Percentiles rank a stretch among this genome's conserved stretches.
Evolutionary conservation across 257 asterid species (phyloP).

Genomic region (Nicotiana benthamiana): DNA sequence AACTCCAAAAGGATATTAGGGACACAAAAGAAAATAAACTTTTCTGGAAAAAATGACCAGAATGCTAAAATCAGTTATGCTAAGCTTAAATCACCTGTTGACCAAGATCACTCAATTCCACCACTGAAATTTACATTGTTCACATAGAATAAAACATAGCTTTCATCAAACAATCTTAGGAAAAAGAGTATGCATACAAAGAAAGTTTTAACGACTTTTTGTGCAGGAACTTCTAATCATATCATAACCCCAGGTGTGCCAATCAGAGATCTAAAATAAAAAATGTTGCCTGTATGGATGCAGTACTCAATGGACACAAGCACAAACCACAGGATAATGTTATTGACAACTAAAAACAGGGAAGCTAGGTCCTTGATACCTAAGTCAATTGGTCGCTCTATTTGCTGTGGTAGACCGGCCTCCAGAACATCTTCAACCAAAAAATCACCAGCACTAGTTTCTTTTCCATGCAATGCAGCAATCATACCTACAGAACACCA

Average conservation of each 20-base stretch:
- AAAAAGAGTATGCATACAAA: background rate
- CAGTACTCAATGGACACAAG: background rate
- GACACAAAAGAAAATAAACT: background rate
- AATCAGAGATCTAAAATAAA: background rate
- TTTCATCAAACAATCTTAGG: background rate
- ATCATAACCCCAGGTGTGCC: background rate
- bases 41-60: background rate
- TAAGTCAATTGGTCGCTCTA: conserved; percentile 47
- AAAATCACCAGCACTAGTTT: conserved; percentile 74
- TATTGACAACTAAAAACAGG: background rate
- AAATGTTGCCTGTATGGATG: background rate
- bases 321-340: background rate
- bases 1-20: background rate
- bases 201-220: background rate
- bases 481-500: conserved; percentile 50
- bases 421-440: conserved; percentile 74
- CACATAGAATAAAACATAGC: background rate
- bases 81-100: background rate
- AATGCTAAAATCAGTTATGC: background rate
- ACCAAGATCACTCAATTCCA: background rate
- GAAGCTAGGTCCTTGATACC: conserved; percentile 30
- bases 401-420: conserved; percentile 88
- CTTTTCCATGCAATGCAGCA: conserved; percentile 85
- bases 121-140: background rate
- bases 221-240: background rate